phyloP scores from a whole-genome alignment of 1,284 basidiomycete species.

The Porphyrellus sp. region DNA sequence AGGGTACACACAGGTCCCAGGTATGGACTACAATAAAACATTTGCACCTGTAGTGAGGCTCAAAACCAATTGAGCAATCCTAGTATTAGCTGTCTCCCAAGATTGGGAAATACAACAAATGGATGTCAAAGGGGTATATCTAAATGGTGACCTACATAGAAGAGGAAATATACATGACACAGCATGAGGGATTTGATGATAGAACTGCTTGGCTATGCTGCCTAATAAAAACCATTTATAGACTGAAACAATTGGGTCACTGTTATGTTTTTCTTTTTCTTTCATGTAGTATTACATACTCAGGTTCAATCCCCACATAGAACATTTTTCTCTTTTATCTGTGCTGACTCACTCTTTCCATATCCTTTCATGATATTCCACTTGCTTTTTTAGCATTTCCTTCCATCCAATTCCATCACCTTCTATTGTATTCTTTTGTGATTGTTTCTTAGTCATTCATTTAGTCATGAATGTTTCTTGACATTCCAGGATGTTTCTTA shows the following conservation, averaged over 20 bases:
- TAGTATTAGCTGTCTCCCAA: neutral
- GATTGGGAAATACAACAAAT: neutral
- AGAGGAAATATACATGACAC: constrained; percentile 41
- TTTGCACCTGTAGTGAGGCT: constrained; percentile 1
- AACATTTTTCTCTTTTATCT: no score
- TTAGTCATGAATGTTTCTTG: no score
- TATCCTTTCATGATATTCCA: no score
- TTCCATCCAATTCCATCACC: no score
- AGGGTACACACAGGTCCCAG: neutral
- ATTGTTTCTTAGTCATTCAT: no score
- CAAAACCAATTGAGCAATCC: neutral
- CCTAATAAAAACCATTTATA: constrained; percentile 24
- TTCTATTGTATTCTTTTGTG: no score
- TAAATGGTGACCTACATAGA: constrained; percentile 37
- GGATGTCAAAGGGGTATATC: constrained; percentile 29
- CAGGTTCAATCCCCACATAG: no score
- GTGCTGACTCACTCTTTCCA: no score
- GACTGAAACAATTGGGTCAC: constrained; percentile 34
- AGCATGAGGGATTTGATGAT: constrained; percentile 33
- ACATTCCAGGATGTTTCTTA: no score
- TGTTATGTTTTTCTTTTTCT: no score
- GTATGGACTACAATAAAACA: constrained; percentile 7
- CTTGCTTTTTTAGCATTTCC: no score
- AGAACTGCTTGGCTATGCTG: constrained; percentile 13
- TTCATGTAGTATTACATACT: no score